A percentile compares a stretch with the other conserved stretches of the same genome.
These are phyloP conservation scores for Macadamia integrifolia DNA, from an alignment of 164 flowering plant genomes.

Conservation along the genomic window DNA sequence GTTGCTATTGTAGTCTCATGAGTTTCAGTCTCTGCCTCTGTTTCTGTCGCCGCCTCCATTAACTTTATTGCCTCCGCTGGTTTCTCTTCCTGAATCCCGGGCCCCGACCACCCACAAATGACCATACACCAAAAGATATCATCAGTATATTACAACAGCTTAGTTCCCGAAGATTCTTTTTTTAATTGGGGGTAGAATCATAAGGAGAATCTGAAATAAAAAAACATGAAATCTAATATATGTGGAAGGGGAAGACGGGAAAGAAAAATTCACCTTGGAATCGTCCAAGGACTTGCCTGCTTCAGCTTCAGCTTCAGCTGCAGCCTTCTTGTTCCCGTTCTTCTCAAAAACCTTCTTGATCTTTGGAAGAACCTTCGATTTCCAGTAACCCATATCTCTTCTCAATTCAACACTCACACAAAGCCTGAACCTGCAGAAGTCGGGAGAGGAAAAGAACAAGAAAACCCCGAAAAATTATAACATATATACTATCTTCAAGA, in stretches of 20 bases:
- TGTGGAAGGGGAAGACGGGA: too few relatives aligned
- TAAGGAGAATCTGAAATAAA: too few relatives aligned
- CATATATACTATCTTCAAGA: neutral
- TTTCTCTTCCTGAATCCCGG: conserved; percentile 38
- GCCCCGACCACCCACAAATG: conserved; percentile 68
- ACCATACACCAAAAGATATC: conserved; percentile 29
- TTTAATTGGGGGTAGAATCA: too few relatives aligned
- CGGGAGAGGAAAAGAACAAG: too few relatives aligned
- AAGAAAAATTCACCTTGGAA: conserved; percentile 45
- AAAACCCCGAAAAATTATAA: neutral
- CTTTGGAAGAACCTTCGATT: conserved; percentile 79
- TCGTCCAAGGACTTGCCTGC: conserved; percentile 73
- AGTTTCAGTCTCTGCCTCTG: too few relatives aligned
- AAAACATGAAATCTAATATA: too few relatives aligned
- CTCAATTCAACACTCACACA: neutral
- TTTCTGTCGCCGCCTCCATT: too few relatives aligned
- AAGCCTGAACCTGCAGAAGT: neutral
- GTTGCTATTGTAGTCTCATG: too few relatives aligned
- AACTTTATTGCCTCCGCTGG: conserved; percentile 1
- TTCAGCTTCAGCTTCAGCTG: conserved; percentile 48
- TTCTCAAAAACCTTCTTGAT: conserved; percentile 77
- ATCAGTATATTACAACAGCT: neutral
- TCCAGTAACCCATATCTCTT: conserved; percentile 67
- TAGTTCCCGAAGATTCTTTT: conserved; percentile 6
- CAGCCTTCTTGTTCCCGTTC: conserved; percentile 51